phyloP scores from a whole-genome alignment of 2,329 filamentous ascomycete species.

The Cryphonectria nitschkei region DNA sequence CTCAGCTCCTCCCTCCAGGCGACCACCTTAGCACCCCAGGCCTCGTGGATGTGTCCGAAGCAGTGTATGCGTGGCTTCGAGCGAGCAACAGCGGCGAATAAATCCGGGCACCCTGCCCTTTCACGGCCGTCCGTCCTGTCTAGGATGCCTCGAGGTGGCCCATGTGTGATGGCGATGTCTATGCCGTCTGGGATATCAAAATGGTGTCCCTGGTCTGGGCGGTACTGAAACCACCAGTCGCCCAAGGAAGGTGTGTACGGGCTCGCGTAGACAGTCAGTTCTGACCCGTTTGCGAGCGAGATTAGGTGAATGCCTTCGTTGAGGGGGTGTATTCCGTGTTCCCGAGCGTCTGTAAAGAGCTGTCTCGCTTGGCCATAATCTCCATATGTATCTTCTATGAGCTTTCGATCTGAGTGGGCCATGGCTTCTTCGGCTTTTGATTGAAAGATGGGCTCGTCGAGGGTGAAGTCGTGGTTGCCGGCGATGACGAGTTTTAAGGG shows the following conservation, averaged over 20 bases:
- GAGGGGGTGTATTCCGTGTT: constrained; percentile 50
- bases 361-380: constrained; percentile 40
- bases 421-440: constrained; percentile 28
- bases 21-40: constrained; percentile 59
- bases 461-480: constrained; percentile 57
- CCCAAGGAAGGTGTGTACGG: constrained; percentile 53
- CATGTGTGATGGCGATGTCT: constrained; percentile 59
- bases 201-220: constrained; percentile 40
- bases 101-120: constrained; percentile 46
- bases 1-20: constrained; percentile 47
- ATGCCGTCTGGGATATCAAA: constrained; percentile 42
- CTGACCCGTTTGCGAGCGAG: constrained; percentile 52
- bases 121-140: constrained; percentile 44
- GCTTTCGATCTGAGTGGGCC: constrained; percentile 28
- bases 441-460: constrained; percentile 41
- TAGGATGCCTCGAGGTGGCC: constrained; percentile 55
- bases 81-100: constrained; percentile 50
- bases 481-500: constrained; percentile 58
- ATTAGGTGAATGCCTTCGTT: constrained; percentile 55
- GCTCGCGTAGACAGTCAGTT: constrained; percentile 55
- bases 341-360: constrained; percentile 44
- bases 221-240: constrained; percentile 56
- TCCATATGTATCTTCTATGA: constrained; percentile 43
- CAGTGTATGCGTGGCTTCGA: constrained; percentile 54
- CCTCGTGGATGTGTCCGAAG: constrained; percentile 64